Base-by-base conservation (phyloP, 140 eudicot genomes). In the Ambrosia hybrid region DNA sequence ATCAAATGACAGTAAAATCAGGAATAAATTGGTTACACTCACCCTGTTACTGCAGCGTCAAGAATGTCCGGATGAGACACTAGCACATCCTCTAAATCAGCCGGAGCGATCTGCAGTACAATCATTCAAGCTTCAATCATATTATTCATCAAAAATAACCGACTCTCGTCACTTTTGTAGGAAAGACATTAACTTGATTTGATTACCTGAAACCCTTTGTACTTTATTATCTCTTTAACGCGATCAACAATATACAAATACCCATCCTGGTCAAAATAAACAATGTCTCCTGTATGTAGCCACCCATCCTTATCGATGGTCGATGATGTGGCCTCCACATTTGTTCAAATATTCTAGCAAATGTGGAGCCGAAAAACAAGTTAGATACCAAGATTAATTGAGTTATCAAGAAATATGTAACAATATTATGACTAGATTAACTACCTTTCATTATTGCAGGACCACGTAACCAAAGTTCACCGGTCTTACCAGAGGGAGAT, bases 1-100 rank as follows among this genome's bases (percentile, higher is more conserved):
- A n/a, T 55, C 64, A 57, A 76, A 30, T 30, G 34, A 64, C 52
- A 36, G 48, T 62, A 36, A 62, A 62, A 3, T 64, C 17, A 37
- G 10, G 43, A 51, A 51, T 0, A 6, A 26, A 30, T 51, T 39
- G 12, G 67, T 41, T 17, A 58, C 9, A 81, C 89, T 72, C 67
- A 87, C 98, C 87, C 94, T 21, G 83, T 88, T 69, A 93, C 97
- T 14, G 91, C 99, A 66, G 89, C 97, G 82, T 93, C 99, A 73
- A 88, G 83, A 63, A 93, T 79, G 38, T 84, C 89, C 3, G 95
- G 95, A 81, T 92, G 96, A 49, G 90, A 74, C 38, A 76, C 63
- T 74, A 93, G 53, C 57, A 90, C 85, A 41, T 88, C 83, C 83
- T 93, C 99, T 51, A 93, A 80, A 77, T 90, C 99, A 51, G 95